phyloP scores from a whole-genome alignment of 371 early-diverging fungal species.

The Mortierella sp. region DNA sequence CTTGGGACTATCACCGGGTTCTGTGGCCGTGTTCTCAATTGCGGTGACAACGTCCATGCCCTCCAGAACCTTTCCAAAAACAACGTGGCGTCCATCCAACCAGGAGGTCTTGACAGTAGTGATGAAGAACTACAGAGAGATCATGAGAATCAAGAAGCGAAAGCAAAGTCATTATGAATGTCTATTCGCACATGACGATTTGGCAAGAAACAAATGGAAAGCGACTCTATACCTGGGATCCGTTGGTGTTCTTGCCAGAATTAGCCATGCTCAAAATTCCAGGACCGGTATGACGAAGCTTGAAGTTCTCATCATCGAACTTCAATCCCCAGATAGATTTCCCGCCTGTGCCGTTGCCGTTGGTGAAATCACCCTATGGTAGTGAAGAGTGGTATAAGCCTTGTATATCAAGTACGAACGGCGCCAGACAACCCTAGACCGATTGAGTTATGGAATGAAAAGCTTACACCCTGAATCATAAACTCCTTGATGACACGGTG shows the following conservation, averaged over 20 bases:
- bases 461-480: constrained; percentile 78
- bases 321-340: constrained; percentile 91
- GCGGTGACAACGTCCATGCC: constrained; percentile 81
- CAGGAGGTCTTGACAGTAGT: constrained; percentile 83
- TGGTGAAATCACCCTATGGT: constrained; percentile 80
- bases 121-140: constrained; percentile 84
- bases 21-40: constrained; percentile 73
- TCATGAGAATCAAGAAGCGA: background rate
- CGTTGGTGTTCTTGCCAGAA: constrained; percentile 94
- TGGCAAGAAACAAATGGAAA: background rate
- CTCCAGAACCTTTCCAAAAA: constrained; percentile 88
- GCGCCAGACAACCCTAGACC: too few relatives aligned
- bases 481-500: constrained; percentile 93
- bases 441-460: too few relatives aligned
- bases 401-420: background rate
- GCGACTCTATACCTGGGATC: constrained; percentile 77
- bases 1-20: constrained; percentile 72
- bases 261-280: constrained; percentile 97
- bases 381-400: background rate
- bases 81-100: constrained; percentile 92
- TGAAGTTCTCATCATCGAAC: constrained; percentile 98
- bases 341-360: constrained; percentile 94
- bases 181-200: too few relatives aligned
- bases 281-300: constrained; percentile 82
- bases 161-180: too few relatives aligned